Base-by-base conservation (phyloP, 2,329 filamentous ascomycete genomes). In the Teratosphaeriaceae sp. region DNA sequence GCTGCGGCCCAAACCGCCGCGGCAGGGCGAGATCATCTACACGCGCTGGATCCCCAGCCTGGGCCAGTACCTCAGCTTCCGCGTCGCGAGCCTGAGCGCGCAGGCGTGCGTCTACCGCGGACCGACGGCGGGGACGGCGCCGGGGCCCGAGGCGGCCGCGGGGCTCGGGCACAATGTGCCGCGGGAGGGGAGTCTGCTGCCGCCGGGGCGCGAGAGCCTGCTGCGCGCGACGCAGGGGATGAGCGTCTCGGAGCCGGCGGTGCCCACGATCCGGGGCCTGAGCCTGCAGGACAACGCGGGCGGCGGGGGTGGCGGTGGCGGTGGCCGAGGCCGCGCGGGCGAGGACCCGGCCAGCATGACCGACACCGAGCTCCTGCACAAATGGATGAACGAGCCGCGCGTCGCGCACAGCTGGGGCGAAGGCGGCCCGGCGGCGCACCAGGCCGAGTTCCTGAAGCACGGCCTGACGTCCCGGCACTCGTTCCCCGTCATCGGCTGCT, bases 1-100 rank as follows among this genome's bases (percentile, higher is more conserved):
- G 0, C 71, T 94, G 31, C 80, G 92, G 0, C 84, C 87, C 1
- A 95, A 94, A 61, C 88, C 90, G 0, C 87, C 88, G 1, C 81
- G 86, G 2, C 88, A 94, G 73, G 88, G 88, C 12, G 88, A 96
- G 57, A 80, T 86, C 0, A 90, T 98, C 57, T 98, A 98, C 63
- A 84, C 82, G 0, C 84, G 92, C 42, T 95, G 84, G 61, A 73
- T 97, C 13, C 87, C 87, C 0, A 90, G 84, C 36, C 70, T 89
- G 2, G 78, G 78, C 5, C 86, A 94, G 61, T 95, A 89, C 52
- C 75, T 98, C 7, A 89, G 87, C 0, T 94, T 98, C 67, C 82
- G 92, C 16, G 82, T 92, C 0, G 88, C 89, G 0, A 86, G 83
- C 0, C 67, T 84, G 5, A 82, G 82, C 24, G 62, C 76, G 1